Percentiles rank a stretch among this genome's conserved stretches.
phyloP scores from a whole-genome alignment of 768 basidiomycete genomes.

The Amanita molliuscula region DNA sequence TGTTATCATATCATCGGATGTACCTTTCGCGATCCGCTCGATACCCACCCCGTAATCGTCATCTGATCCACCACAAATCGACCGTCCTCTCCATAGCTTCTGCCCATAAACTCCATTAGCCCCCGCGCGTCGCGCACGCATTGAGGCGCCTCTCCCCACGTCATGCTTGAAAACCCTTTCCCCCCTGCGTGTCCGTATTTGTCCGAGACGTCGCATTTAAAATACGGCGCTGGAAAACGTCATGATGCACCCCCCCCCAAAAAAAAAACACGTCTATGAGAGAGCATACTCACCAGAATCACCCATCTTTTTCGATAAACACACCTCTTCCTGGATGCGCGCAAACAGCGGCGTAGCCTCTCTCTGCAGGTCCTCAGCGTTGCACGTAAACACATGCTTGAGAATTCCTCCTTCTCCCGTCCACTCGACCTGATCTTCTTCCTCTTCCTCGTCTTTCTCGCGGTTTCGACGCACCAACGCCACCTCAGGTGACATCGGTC shows the following conservation, averaged over 20 bases:
- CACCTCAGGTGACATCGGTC: not conserved
- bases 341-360: constrained; percentile 1
- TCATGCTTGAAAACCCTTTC: constrained; percentile 1
- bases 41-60: constrained; percentile 31
- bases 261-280: too few relatives aligned
- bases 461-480: not conserved
- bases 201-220: not conserved
- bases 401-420: not conserved
- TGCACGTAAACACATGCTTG: constrained; percentile 8
- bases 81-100: not conserved
- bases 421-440: not conserved
- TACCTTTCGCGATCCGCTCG: constrained; percentile 27
- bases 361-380: constrained; percentile 1
- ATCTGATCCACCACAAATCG: constrained; percentile 12
- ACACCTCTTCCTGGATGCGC: constrained; percentile 2
- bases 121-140: not conserved
- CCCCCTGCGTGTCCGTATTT: not conserved
- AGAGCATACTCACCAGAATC: constrained; percentile 2
- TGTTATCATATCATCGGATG: constrained; percentile 3
- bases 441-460: not conserved
- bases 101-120: constrained; percentile 1
- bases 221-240: not conserved
- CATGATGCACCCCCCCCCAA: too few relatives aligned
- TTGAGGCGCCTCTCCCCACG: not conserved
- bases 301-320: constrained; percentile 3